Evolutionary conservation across 2,329 filamentous ascomycete genomes (phyloP).

Genomic region (Cryoendolithus antarcticus): DNA sequence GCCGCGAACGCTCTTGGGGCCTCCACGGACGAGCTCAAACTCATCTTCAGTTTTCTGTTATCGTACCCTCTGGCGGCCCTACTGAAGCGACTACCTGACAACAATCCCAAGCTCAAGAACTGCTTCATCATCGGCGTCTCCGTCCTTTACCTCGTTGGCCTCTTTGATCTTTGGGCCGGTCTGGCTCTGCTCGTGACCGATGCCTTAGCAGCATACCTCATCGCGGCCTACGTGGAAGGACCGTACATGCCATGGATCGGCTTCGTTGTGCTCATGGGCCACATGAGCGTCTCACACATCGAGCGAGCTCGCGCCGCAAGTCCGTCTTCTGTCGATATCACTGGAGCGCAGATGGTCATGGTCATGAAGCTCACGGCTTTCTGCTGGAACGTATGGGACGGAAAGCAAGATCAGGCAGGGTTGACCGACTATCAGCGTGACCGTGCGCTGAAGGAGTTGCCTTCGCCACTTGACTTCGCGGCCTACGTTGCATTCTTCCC

Average conservation of each 20-base stretch:
- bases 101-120: slow-evolving; percentile 74
- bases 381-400: slow-evolving; percentile 96
- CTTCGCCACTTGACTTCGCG: slow-evolving; percentile 64
- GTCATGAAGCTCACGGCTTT: slow-evolving; percentile 97
- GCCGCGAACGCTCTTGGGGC: slow-evolving; percentile 45
- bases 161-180: slow-evolving; percentile 87
- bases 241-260: slow-evolving; percentile 97
- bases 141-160: slow-evolving; percentile 81
- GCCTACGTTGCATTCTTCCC: slow-evolving; percentile 96
- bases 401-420: slow-evolving; percentile 62
- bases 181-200: slow-evolving; percentile 68
- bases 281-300: slow-evolving; percentile 87
- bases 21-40: slow-evolving; percentile 65
- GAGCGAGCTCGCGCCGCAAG: slow-evolving; percentile 59
- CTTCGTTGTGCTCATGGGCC: slow-evolving; percentile 87
- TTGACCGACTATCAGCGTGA: slow-evolving; percentile 83
- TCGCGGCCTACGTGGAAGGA: slow-evolving; percentile 71
- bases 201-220: slow-evolving; percentile 65
- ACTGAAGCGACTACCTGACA: slow-evolving; percentile 81
- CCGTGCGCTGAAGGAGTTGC: slow-evolving; percentile 62
- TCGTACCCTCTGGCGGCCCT: slow-evolving; percentile 85
- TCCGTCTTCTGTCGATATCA: slow-evolving; percentile 67
- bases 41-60: slow-evolving; percentile 77
- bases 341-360: slow-evolving; percentile 91
- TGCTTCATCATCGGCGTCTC: slow-evolving; percentile 77